Base-by-base conservation (phyloP, 345 rosid species). In the Gossypium rotundifolium region DNA sequence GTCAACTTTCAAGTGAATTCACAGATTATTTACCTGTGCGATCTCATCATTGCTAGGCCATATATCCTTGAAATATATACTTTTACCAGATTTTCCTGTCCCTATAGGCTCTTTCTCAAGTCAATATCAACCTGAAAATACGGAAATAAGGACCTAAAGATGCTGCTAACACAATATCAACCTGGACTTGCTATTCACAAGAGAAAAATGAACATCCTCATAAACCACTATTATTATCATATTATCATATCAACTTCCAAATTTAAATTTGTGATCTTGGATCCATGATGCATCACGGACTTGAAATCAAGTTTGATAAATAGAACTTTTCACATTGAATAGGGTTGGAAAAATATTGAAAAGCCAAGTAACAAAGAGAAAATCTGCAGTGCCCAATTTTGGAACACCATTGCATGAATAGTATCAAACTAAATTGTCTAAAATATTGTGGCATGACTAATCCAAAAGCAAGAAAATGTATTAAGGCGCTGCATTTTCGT, bases 51-150 rank as follows among this genome's bases (percentile, higher is more conserved):
- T 87, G 49, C 83, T 82, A 53, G 91, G 94, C 98, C 98, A 93
- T 67, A 91, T 84, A 74, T 93, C 97, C 78, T 76, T 86, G 63
- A 93, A 81, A 79, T 82, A 90, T 5, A 90, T 82, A 77, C 45
- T 63, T 72, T 89, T 89, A 17, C 96, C 98, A 67, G 86, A 94
- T 77, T 85, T 89, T 33, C 90, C 87, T 0, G 62, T 79, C 79
- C 93, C 97, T 80, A 90, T 74, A 38, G 94, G 89, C 78, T 93
- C 96, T 78, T 82, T 88, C 25, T 88, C 97, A 93, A 93, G 84
- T 93, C 96, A 60, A 93, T 88, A 80, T 91, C 90, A 66, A 91
- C 94, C 96, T 93, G 86, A 44, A 65, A 78, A 69, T 12, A 46
- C 12, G 7, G 48, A 11, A 11, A 70, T 33, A 70, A 7, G 42